Evolutionary conservation across 768 basidiomycete species (phyloP).

Genomic region (Suillus sp.): DNA sequence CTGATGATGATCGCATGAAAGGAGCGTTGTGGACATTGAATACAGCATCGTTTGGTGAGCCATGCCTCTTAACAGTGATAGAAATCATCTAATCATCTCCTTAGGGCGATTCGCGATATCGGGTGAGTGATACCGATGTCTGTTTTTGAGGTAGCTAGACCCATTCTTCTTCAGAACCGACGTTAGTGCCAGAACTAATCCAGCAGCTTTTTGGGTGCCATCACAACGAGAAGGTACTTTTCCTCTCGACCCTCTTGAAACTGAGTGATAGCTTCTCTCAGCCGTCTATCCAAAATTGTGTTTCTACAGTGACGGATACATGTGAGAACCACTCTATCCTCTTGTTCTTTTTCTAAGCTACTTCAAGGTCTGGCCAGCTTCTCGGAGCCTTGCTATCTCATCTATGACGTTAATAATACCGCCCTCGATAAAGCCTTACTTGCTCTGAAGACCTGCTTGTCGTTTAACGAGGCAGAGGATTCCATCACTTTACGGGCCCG

Average conservation of each 20-base stretch:
- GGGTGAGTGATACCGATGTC: slow-evolving; percentile 30
- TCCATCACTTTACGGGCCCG: slow-evolving; percentile 43
- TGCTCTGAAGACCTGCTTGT: slow-evolving; percentile 41
- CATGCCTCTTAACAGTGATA: not conserved
- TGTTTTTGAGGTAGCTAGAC: slow-evolving; percentile 2
- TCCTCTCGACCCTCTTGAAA: not conserved
- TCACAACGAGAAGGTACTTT: slow-evolving; percentile 76
- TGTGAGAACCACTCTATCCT: slow-evolving; percentile 40
- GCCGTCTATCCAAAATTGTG: slow-evolving; percentile 78
- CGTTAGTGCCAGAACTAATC: slow-evolving; percentile 58
- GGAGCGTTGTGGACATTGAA: slow-evolving; percentile 84
- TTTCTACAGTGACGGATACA: slow-evolving; percentile 67
- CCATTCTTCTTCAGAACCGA: slow-evolving; percentile 51
- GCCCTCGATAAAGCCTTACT: slow-evolving; percentile 41
- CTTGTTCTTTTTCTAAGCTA: slow-evolving; percentile 3
- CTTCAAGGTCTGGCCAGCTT: slow-evolving; percentile 58
- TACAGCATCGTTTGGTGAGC: slow-evolving; percentile 57
- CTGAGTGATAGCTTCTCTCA: slow-evolving; percentile 25
- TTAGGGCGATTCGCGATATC: slow-evolving; percentile 45
- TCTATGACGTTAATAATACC: slow-evolving; percentile 53
- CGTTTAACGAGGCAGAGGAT: slow-evolving; percentile 33
- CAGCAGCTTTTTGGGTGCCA: slow-evolving; percentile 70
- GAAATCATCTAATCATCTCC: slow-evolving; percentile 12
- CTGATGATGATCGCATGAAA: slow-evolving; percentile 90
- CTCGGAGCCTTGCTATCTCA: slow-evolving; percentile 57